phyloP scores from a whole-genome alignment of 75 land plant genomes.

The Gnetum montanum region DNA sequence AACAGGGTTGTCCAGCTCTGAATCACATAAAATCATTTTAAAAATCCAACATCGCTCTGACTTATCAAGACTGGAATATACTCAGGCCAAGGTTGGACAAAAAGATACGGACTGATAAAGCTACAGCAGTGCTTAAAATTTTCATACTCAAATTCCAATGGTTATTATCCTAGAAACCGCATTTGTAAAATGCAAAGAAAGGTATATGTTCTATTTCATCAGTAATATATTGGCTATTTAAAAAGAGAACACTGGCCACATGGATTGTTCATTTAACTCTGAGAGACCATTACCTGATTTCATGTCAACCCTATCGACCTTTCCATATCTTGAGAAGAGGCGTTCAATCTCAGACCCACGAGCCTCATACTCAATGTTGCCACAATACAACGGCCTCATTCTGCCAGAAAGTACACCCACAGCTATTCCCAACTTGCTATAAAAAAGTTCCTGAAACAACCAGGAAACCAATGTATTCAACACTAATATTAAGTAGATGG shows the following conservation, averaged over 20 bases:
- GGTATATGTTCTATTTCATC: no score
- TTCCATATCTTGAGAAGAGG: constrained; percentile 68
- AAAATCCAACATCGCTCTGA: no score
- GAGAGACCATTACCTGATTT: constrained; percentile 50
- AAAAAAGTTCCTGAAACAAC: no score
- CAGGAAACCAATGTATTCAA: no score
- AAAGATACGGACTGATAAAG: not conserved
- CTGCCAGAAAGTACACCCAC: no score
- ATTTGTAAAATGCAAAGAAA: no score
- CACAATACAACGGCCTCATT: constrained; percentile 77
- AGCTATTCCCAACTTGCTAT: no score
- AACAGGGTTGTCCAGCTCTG: no score
- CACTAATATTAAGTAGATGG: no score
- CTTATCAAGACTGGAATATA: no score
- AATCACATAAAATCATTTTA: no score
- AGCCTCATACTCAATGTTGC: constrained; percentile 85
- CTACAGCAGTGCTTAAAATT: not conserved
- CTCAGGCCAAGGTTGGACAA: not conserved
- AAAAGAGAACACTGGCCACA: not conserved
- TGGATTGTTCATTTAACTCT: not conserved
- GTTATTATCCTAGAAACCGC: not conserved
- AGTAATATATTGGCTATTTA: not conserved
- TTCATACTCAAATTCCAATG: not conserved
- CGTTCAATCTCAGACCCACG: constrained; percentile 77
- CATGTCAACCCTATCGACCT: constrained; percentile 84